These are phyloP conservation scores for Steccherinum ochraceum DNA, from an alignment of 768 basidiomycete genomes.

Conservation along the genomic window DNA sequence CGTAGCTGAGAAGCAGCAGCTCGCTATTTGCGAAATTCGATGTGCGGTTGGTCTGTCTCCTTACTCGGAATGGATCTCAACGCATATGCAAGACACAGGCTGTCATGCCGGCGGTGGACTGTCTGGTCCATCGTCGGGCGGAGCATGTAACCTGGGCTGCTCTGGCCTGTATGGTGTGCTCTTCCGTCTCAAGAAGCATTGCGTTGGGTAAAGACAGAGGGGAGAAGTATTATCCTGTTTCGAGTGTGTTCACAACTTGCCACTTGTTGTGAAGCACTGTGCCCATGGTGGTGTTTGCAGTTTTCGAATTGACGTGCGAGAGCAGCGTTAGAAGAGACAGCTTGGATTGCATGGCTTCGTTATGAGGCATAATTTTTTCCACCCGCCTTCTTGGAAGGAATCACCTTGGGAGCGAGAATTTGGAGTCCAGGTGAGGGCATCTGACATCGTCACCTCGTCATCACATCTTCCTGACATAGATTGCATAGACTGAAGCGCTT, in stretches of 20 bases:
- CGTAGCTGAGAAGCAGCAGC: not conserved
- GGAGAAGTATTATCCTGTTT: not conserved
- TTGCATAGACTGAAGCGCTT: too few species aligned
- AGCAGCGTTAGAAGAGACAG: not conserved
- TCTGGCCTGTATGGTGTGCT: not conserved
- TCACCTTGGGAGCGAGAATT: too few species aligned
- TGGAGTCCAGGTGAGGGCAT: too few species aligned
- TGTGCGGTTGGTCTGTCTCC: not conserved
- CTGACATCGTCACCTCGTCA: too few species aligned
- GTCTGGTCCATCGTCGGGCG: not conserved
- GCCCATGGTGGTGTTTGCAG: not conserved
- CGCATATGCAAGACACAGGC: not conserved
- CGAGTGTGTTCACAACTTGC: not conserved
- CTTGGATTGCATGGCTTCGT: too few species aligned
- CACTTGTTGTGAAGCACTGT: not conserved
- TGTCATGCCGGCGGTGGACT: not conserved
- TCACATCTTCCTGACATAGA: too few species aligned
- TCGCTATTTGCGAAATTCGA: not conserved
- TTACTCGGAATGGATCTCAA: too few species aligned
- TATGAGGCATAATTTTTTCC: not conserved
- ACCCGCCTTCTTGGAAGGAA: too few species aligned
- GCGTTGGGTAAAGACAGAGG: not conserved
- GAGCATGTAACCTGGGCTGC: not conserved
- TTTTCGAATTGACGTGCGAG: not conserved
- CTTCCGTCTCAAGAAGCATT: not conserved